Evolutionary conservation across 2,329 filamentous ascomycete genomes (phyloP), one percentile per base, ranked within the genome.

Genomic region (Pyricularia sp.): DNA sequence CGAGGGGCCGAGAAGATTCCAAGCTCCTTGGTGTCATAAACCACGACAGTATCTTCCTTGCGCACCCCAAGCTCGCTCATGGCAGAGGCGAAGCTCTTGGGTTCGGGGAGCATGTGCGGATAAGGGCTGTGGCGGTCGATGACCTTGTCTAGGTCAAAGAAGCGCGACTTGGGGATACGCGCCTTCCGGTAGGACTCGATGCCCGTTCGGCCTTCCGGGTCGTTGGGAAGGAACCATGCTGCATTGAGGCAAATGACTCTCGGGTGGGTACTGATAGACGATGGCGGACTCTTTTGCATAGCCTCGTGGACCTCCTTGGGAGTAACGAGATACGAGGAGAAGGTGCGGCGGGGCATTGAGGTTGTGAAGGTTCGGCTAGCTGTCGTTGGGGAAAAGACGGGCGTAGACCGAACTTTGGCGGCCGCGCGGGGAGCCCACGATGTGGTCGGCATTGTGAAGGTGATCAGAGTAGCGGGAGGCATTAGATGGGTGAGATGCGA

Each of bases 141-240:
- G 73, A 96, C 84, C 71, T 74, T 91, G 77, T 99, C 94, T 64
- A 99, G 83, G 75, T 99, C 93, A 75, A 99, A 99, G 84, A 97
- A 99, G 35, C 92, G 89, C 1, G 94, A 89, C 72, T 88, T 87
- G 26, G 93, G 93, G 68, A 99, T 94, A 71, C 91, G 90, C 73
- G 87, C 85, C 73, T 91, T 84, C 69, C 87, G 84, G 80, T 93
- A 99, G 59, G 88, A 86, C 68, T 94, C 82, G 70, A 89, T 85
- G 64, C 94, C 94, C 62, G 85, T 90, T 67, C 92, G 88, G 64
- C 85, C 85, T 33, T 76, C 69, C 24, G 73, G 68, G 70, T 96
- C 93, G 75, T 96, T 97, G 68, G 94, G 94, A 68, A 99, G 84
- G 73, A 97, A 99, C 94, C 94, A 99, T 28, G 91, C 84, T 61